Conservation (phyloP, 2,329 filamentous ascomycete genomes). For the Alternaria arborescens region DNA sequence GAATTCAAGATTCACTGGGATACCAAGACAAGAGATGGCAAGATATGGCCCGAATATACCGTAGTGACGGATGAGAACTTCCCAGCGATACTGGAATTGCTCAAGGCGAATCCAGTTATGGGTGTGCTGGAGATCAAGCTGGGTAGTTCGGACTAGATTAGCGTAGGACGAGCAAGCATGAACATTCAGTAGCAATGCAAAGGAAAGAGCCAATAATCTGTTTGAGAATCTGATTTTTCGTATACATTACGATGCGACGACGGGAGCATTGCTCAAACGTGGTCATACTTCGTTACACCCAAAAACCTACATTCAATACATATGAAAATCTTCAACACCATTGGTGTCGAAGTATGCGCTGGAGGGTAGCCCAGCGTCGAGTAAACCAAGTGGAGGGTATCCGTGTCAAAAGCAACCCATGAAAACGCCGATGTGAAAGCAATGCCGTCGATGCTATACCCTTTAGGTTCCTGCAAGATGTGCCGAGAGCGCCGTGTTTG, state of each 20-base stretch:
- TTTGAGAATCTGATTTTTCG: neutral
- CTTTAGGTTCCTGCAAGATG: neutral
- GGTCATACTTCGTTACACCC: constrained; percentile 5
- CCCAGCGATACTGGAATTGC: constrained; percentile 38
- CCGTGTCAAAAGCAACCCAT: constrained; percentile 27
- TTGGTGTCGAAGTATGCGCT: neutral
- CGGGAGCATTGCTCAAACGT: neutral
- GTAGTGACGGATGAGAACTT: constrained; percentile 45
- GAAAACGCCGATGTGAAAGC: constrained; percentile 27
- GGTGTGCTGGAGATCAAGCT: constrained; percentile 47
- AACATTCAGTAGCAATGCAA: neutral
- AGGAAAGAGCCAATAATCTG: neutral
- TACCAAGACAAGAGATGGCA: constrained; percentile 36
- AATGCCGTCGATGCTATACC: constrained; percentile 2
- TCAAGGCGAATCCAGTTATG: constrained; percentile 34
- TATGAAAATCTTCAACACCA: constrained; percentile 1
- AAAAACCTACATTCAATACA: constrained; percentile 1
- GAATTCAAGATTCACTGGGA: constrained; percentile 46
- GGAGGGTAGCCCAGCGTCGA: neutral
- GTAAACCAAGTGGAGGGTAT: constrained; percentile 45
- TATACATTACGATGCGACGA: neutral
- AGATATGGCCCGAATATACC: constrained; percentile 48
- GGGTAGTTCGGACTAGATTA: constrained; percentile 24
- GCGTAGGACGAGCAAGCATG: neutral
- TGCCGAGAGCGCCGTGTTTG: constrained; percentile 11